These are phyloP conservation scores for Boletus semigastroideus DNA, from an alignment of 1,284 basidiomycete species.

Conservation along the genomic window DNA sequence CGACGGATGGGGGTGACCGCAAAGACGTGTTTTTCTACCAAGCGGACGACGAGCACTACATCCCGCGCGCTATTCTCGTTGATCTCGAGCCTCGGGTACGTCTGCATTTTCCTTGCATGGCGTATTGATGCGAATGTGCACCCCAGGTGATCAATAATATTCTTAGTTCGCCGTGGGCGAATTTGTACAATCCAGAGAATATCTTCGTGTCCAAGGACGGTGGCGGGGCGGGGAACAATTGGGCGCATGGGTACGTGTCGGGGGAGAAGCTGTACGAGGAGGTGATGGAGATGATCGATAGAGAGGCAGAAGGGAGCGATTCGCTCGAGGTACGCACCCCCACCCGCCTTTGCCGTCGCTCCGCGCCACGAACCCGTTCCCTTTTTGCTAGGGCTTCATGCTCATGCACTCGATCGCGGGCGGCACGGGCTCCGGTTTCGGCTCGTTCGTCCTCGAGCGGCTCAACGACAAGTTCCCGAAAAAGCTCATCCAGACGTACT, in stretches of 20 bases:
- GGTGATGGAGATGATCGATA: conserved; percentile 98
- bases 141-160: conserved; percentile 94
- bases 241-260: conserved; percentile 92
- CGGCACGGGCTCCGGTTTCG: conserved; percentile 96
- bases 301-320: conserved; percentile 98
- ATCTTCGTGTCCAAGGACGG: conserved; percentile 95
- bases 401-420: conserved; percentile 98
- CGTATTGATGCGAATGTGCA: not conserved
- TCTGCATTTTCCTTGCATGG: not conserved
- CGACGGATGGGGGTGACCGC: conserved; percentile 89
- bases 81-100: conserved; percentile 96
- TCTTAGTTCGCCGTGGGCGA: conserved; percentile 86
- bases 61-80: conserved; percentile 93
- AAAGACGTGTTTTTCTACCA: conserved; percentile 99
- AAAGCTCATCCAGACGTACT: conserved; percentile 99
- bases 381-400: conserved; percentile 87
- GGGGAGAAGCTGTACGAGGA: conserved; percentile 96
- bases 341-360: not conserved
- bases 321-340: conserved; percentile 84
- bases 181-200: conserved; percentile 98
- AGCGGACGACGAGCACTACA: conserved; percentile 99
- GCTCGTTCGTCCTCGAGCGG: conserved; percentile 94
- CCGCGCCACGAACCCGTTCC: not conserved
- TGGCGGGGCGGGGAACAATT: conserved; percentile 98
- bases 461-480: conserved; percentile 98